Evolutionary conservation across 2,329 filamentous ascomycete genomes (phyloP).

Genomic region (Penicillium aurantiogriseum): DNA sequence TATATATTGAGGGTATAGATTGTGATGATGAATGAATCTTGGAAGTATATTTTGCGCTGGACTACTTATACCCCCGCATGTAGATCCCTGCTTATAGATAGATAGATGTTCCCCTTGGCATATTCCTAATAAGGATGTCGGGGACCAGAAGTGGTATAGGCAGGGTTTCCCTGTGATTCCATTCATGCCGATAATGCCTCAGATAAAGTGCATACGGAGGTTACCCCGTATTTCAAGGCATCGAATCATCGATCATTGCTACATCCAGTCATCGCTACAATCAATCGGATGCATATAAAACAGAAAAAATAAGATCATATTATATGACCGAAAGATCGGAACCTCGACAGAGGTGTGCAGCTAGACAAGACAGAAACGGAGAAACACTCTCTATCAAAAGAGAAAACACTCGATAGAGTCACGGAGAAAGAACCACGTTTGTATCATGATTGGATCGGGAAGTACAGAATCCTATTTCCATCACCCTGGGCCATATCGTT

Average conservation of each 20-base stretch:
- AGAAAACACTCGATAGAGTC: conserved; percentile 8
- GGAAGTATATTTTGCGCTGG: not conserved
- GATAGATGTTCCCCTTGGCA: not conserved
- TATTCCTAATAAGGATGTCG: not conserved
- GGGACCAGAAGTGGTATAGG: conserved; percentile 3
- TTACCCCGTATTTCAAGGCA: not conserved
- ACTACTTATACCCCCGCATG: conserved; percentile 1
- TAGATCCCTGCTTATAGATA: not conserved
- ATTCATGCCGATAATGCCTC: not conserved
- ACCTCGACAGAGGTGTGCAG: not conserved
- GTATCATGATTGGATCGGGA: conserved; percentile 29
- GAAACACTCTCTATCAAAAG: conserved; percentile 3
- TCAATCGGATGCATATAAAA: not conserved
- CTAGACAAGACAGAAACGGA: conserved; percentile 1
- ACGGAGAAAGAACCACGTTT: conserved; percentile 27
- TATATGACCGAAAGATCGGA: not conserved
- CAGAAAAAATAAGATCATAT: conserved; percentile 5
- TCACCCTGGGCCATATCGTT: conserved; percentile 25
- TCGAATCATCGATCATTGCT: too few relatives aligned
- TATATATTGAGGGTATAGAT: not conserved
- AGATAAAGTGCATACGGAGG: not conserved
- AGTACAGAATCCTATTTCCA: conserved; percentile 27
- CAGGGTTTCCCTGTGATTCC: not conserved
- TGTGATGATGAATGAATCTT: not conserved
- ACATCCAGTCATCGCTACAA: not conserved